These are phyloP conservation scores for Micromonas pusilla DNA, from an alignment of 139 green algal genomes.

Conservation along the genomic window DNA sequence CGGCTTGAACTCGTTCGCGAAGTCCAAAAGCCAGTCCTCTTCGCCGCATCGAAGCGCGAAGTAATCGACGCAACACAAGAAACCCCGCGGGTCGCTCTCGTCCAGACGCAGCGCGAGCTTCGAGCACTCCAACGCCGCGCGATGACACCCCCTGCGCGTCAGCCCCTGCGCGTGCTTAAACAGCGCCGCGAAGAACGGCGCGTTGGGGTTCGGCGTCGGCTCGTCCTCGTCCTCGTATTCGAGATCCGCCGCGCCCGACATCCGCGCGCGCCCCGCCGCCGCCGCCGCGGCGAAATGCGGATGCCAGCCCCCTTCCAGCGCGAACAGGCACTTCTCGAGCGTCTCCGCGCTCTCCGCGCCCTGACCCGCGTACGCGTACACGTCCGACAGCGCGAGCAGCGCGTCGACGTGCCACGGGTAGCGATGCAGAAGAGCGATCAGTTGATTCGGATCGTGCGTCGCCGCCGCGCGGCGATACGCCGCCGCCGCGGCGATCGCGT, in stretches of 20 bases:
- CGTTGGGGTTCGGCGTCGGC: not conserved
- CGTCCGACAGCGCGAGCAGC: slow-evolving; percentile 73
- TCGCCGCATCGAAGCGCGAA: slow-evolving; percentile 57
- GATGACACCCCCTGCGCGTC: slow-evolving; percentile 62
- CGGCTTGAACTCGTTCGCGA: slow-evolving; percentile 47
- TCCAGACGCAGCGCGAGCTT: slow-evolving; percentile 82
- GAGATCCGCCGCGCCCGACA: not conserved
- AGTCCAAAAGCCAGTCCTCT: slow-evolving; percentile 45
- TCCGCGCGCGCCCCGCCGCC: slow-evolving; percentile 39
- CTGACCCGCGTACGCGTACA: slow-evolving; percentile 52
- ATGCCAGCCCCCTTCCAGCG: slow-evolving; percentile 69
- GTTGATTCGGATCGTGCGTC: slow-evolving; percentile 15
- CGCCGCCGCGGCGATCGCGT: too few relatives aligned
- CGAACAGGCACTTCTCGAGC: slow-evolving; percentile 62
- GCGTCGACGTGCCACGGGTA: slow-evolving; percentile 77
- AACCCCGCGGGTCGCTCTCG: slow-evolving; percentile 64
- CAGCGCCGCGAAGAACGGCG: slow-evolving; percentile 56
- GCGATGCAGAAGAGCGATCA: not conserved
- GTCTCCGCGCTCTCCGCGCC: slow-evolving; percentile 52
- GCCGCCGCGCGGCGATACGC: not conserved
- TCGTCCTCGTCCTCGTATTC: not conserved
- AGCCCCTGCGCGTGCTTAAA: slow-evolving; percentile 53
- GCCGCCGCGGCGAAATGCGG: slow-evolving; percentile 51
- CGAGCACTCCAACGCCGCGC: slow-evolving; percentile 70
- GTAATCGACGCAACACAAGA: slow-evolving; percentile 70